Evolutionary conservation across 73 alveolate species (phyloP), one percentile per base, ranked within the genome.

Genomic region (Stentor coeruleus): DNA sequence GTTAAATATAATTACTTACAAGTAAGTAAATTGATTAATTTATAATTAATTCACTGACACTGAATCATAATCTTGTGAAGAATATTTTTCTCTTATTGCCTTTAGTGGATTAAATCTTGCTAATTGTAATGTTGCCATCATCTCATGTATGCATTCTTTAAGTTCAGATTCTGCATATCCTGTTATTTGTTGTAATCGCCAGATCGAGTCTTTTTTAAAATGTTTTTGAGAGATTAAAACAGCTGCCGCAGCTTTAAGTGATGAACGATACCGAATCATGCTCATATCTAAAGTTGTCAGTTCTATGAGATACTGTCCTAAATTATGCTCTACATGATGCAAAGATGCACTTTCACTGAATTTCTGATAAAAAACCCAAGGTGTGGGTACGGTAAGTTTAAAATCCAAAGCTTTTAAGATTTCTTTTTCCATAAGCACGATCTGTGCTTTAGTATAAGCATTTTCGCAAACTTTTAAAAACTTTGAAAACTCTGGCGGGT

Each of bases 231-330:
- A 14, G 26, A 66, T 28, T 28, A 20, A 75, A 20, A 75, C 72
- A 75, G 66, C 83, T 36, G 83, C 33, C 20, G 74, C 59, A 14
- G 87, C 91, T 81, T 31, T 59, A 20, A 72, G 31, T 26, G 81
- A 37, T 30, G 85, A 59, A 1, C 73, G 59, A 30, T 6, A 60
- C 59, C 74, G 59, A n/a, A 73, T 28, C 83, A 73, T 81, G 33
- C 58, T 35, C 38, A 72, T 33, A 26, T 85, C 90, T 15, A 85
- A 28, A 57, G 82, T 55, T 30, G 76, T 81, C 11, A 84, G 82
- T 35, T 85, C 91, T 58, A 82, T 38, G 38, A 82, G 82, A 81
- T 38, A 85, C 58, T 57, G 31, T 38, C 84, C 90, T 3, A 85
- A 40, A 59, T 15, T 38, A 35, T 35, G 14, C 49, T 85, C 85